Evolutionary conservation across 2,329 filamentous ascomycete genomes (phyloP).

Genomic region (Ophiosphaerella korrae): DNA sequence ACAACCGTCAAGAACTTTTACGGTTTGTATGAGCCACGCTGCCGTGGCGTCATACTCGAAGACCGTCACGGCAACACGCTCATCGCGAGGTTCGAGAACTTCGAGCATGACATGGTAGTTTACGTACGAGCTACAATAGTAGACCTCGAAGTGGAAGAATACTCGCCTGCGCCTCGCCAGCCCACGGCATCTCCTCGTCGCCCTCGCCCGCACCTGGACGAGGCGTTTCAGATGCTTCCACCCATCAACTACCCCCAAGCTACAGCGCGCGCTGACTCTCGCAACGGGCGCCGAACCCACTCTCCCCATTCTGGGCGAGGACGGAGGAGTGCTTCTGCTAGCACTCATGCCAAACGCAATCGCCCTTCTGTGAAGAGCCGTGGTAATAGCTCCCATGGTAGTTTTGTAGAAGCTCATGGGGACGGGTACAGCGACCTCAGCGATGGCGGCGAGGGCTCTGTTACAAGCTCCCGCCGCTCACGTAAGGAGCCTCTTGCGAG

Average conservation of each 20-base stretch:
- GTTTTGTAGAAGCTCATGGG: constrained; percentile 61
- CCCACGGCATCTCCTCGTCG: constrained; percentile 55
- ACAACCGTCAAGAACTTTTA: constrained; percentile 99
- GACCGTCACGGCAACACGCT: constrained; percentile 86
- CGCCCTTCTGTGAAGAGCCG: constrained; percentile 71
- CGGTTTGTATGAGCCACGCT: constrained; percentile 76
- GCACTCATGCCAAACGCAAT: constrained; percentile 64
- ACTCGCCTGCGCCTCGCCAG: constrained; percentile 55
- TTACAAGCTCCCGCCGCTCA: constrained; percentile 71
- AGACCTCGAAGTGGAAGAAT: constrained; percentile 56
- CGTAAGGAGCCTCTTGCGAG: constrained; percentile 86
- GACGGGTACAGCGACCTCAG: constrained; percentile 82
- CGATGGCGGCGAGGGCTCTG: constrained; percentile 77
- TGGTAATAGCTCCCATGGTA: constrained; percentile 63
- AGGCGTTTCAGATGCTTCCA: constrained; percentile 68
- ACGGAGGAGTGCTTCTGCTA: constrained; percentile 77
- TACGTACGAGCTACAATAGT: constrained; percentile 81
- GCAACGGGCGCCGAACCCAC: constrained; percentile 73
- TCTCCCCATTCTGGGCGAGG: constrained; percentile 73
- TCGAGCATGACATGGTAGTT: constrained; percentile 88
- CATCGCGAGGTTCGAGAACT: constrained; percentile 96
- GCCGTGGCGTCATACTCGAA: constrained; percentile 88
- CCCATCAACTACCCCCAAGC: constrained; percentile 66
- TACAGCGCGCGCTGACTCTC: constrained; percentile 70
- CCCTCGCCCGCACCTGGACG: constrained; percentile 64